phyloP scores from a whole-genome alignment of 2,329 filamentous ascomycete genomes.

The Rhynchosporium agropyri region DNA sequence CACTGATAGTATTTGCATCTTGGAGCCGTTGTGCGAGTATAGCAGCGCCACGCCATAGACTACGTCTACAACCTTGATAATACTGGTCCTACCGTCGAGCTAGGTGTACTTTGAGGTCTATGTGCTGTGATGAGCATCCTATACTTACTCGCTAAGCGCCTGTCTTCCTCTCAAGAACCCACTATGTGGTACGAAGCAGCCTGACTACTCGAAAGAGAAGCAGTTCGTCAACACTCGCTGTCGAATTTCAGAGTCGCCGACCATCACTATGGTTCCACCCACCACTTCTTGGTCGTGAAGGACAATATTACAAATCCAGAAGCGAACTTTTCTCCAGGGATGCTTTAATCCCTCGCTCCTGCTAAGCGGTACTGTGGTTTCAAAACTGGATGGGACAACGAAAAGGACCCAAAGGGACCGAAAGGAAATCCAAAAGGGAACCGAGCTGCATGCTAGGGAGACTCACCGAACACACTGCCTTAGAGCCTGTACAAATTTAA shows the following conservation, averaged over 20 bases:
- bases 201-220: not conserved
- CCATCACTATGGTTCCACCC: slow-evolving; percentile 7
- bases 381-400: slow-evolving; percentile 2
- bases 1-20: slow-evolving; percentile 7
- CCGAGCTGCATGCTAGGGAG: not conserved
- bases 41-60: not conserved
- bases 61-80: not conserved
- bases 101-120: not conserved
- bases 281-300: not conserved
- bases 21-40: not conserved
- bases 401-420: not conserved
- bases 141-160: slow-evolving; percentile 10
- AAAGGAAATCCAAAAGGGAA: not conserved
- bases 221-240: not conserved
- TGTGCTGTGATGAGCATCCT: slow-evolving; percentile 8
- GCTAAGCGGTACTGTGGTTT: slow-evolving; percentile 11
- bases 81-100: not conserved
- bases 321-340: slow-evolving; percentile 11
- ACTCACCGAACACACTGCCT: not conserved
- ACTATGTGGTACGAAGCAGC: not conserved
- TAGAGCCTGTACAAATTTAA: not conserved
- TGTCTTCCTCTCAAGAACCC: not conserved
- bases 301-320: not conserved
- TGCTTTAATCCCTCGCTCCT: slow-evolving; percentile 8
- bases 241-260: slow-evolving; percentile 1